Conservation (phyloP, 495 filamentous ascomycete genomes). For the Hyaloscypha bicolor region DNA sequence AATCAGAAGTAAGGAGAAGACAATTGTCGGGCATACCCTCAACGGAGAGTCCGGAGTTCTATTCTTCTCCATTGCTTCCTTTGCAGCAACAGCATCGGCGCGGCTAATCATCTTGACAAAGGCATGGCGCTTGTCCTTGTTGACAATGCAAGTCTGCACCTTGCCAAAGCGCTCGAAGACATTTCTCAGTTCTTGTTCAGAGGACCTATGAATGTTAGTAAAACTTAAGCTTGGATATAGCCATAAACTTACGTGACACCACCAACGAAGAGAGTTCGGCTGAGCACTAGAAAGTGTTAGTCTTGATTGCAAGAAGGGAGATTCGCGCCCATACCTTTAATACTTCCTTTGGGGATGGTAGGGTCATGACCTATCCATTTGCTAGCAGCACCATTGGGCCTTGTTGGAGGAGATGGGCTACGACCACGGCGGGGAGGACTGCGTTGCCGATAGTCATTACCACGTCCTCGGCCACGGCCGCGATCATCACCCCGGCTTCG, state of each 20-base stretch:
- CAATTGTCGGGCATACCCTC: conserved; percentile 60
- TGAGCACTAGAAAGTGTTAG: conserved; percentile 63
- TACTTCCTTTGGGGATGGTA: conserved; percentile 68
- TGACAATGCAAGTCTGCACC: conserved; percentile 97
- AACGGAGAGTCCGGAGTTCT: conserved; percentile 72
- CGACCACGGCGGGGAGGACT: conserved; percentile 70
- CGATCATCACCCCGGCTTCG: conserved; percentile 54
- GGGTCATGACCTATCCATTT: conserved; percentile 85
- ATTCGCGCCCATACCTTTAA: conserved; percentile 64
- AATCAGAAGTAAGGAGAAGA: conserved; percentile 19
- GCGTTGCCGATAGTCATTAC: conserved; percentile 79
- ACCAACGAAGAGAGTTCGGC: conserved; percentile 93
- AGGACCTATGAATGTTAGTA: conserved; percentile 52
- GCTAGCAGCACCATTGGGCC: conserved; percentile 43
- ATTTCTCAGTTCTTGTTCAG: conserved; percentile 76
- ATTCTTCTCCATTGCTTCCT: conserved; percentile 87
- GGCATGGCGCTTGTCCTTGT: conserved; percentile 94
- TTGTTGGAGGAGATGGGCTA: conserved; percentile 55
- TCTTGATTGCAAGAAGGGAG: conserved; percentile 10
- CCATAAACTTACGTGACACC: conserved; percentile 78
- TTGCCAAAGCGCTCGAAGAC: conserved; percentile 79
- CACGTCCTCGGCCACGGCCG: conserved; percentile 56
- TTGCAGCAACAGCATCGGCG: conserved; percentile 74
- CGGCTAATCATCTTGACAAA: conserved; percentile 98
- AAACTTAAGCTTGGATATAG: not conserved